These are phyloP conservation scores for Aphanomyces astaci DNA, from an alignment of 352 stramenopile species.

Conservation along the genomic window DNA sequence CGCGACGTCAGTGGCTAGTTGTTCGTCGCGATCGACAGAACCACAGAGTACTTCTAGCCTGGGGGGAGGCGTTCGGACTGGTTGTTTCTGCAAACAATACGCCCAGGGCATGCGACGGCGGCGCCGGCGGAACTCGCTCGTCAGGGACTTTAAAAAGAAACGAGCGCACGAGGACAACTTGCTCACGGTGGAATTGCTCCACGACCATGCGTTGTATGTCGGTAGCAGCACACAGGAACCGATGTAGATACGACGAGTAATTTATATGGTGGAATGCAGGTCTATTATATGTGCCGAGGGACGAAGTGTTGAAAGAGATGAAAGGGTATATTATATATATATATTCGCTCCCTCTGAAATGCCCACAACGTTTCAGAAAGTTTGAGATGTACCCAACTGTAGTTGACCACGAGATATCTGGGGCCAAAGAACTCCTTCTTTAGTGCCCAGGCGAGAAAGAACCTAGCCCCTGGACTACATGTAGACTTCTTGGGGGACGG, in stretches of 20 bases:
- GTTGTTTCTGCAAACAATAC: not conserved
- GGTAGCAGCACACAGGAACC: not conserved
- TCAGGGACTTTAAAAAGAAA: not conserved
- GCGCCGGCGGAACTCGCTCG: not conserved
- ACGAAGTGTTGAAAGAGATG: too few relatives aligned
- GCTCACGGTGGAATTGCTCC: not conserved
- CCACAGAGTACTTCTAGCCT: not conserved
- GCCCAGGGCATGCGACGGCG: not conserved
- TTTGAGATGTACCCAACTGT: too few relatives aligned
- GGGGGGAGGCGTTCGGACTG: not conserved
- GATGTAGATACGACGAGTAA: not conserved
- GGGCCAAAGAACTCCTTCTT: too few relatives aligned
- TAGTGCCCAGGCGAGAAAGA: too few relatives aligned
- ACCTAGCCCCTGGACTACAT: too few relatives aligned
- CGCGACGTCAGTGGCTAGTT: not conserved
- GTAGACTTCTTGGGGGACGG: too few relatives aligned
- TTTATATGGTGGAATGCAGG: too few relatives aligned
- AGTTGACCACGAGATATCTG: too few relatives aligned
- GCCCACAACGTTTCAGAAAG: too few relatives aligned
- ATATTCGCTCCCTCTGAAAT: too few relatives aligned
- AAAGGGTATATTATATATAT: too few relatives aligned
- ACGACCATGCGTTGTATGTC: not conserved
- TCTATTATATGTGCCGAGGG: too few relatives aligned
- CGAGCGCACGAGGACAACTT: not conserved
- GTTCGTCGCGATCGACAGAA: not conserved